A percentile compares a stretch with the other conserved stretches of the same genome.
These are phyloP conservation scores for Coemansia sp. DNA, from an alignment of 192 early-diverging fungal genomes.

Conservation along the genomic window DNA sequence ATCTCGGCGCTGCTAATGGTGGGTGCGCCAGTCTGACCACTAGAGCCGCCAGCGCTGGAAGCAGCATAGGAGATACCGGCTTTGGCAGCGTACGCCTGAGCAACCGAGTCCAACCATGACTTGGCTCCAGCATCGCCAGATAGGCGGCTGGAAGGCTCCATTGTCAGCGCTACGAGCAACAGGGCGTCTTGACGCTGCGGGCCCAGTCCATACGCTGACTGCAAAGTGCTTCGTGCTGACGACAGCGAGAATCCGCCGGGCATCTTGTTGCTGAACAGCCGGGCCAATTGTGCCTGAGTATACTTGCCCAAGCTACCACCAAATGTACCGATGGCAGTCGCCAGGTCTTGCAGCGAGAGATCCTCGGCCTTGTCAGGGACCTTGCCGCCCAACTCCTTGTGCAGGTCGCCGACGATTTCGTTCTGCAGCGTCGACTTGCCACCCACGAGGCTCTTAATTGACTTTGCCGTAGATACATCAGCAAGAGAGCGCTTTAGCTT, in stretches of 20 bases:
- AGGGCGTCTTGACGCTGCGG: conserved; percentile 69
- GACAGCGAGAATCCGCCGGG: conserved; percentile 86
- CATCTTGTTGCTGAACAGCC: conserved; percentile 86
- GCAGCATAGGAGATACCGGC: conserved; percentile 62
- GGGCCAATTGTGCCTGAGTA: conserved; percentile 65
- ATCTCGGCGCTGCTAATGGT: conserved; percentile 88
- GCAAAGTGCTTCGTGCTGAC: conserved; percentile 67
- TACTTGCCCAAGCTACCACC: conserved; percentile 79
- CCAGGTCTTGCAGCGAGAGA: conserved; percentile 78
- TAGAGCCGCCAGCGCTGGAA: conserved; percentile 47
- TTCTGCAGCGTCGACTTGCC: conserved; percentile 93
- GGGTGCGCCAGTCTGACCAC: conserved; percentile 35
- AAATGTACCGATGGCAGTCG: conserved; percentile 57
- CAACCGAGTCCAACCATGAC: conserved; percentile 71
- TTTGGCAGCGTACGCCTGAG: conserved; percentile 70
- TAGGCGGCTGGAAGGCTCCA: conserved; percentile 81
- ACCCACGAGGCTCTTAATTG: conserved; percentile 72
- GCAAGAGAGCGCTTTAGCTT: conserved; percentile 82
- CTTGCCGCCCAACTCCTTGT: conserved; percentile 83
- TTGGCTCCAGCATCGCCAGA: conserved; percentile 74
- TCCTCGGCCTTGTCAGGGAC: conserved; percentile 92
- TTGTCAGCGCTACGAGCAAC: conserved; percentile 70
- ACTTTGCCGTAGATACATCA: conserved; percentile 69
- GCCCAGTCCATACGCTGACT: conserved; percentile 74
- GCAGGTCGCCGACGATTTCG: conserved; percentile 92